Percentiles rank a stretch among this genome's conserved stretches.
Conservation (phyloP, 768 basidiomycete genomes). For the Collybia sordida region DNA sequence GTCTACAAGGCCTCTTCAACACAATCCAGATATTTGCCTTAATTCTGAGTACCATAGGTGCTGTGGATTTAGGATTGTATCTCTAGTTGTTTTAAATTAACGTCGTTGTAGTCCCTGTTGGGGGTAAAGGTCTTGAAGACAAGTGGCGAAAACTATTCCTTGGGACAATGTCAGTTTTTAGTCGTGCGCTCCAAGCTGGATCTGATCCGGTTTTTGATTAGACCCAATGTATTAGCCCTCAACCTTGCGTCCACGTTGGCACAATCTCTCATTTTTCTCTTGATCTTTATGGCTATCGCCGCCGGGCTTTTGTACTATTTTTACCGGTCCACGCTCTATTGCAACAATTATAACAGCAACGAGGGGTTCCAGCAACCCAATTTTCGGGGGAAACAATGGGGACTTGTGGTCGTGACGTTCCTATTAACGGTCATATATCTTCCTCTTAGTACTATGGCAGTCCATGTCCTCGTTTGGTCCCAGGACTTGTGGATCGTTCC, state of each 20-base stretch:
- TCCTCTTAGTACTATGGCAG: conserved; percentile 74
- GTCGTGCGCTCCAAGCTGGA: not conserved
- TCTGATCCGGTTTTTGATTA: conserved; percentile 21
- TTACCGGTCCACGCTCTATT: conserved; percentile 45
- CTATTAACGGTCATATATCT: conserved; percentile 69
- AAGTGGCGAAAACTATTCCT: conserved; percentile 62
- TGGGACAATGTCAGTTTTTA: conserved; percentile 58
- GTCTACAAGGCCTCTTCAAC: conserved; percentile 66
- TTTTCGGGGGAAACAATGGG: conserved; percentile 44
- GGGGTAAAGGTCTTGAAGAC: conserved; percentile 33
- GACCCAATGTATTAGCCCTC: conserved; percentile 73
- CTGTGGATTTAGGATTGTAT: not conserved
- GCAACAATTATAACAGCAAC: conserved; percentile 45
- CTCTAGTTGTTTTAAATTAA: not conserved
- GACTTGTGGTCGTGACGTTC: conserved; percentile 62
- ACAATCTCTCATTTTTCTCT: conserved; percentile 59
- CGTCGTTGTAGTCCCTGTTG: conserved; percentile 34
- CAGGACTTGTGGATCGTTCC: conserved; percentile 72
- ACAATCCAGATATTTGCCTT: conserved; percentile 73
- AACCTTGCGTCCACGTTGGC: conserved; percentile 65
- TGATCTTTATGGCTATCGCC: conserved; percentile 56
- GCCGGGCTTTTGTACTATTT: conserved; percentile 59
- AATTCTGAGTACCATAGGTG: conserved; percentile 66
- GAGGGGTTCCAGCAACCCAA: conserved; percentile 56
- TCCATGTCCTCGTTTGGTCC: conserved; percentile 78